Conservation (phyloP, 768 basidiomycete species). For the Omphalotus guepiniiformis region DNA sequence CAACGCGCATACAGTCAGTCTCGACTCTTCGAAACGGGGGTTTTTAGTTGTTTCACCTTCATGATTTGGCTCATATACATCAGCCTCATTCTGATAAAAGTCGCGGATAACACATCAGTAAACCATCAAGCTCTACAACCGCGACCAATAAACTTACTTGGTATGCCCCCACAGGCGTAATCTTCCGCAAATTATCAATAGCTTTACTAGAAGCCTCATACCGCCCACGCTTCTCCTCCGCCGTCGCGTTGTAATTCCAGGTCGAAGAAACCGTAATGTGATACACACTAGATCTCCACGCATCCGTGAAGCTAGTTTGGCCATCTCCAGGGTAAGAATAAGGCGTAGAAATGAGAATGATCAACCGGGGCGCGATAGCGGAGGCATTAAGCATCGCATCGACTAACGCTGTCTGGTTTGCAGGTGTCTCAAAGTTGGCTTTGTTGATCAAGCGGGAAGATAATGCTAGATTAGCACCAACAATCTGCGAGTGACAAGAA, state of each 20-base stretch:
- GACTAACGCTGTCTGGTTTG: slow-evolving; percentile 27
- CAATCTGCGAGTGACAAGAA: slow-evolving; percentile 22
- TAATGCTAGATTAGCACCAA: slow-evolving; percentile 35
- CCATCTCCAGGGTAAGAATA: slow-evolving; percentile 28
- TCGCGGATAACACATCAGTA: too few species aligned
- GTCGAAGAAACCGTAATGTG: slow-evolving; percentile 39
- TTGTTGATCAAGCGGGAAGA: slow-evolving; percentile 42
- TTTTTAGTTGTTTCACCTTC: slow-evolving; percentile 11
- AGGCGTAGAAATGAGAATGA: slow-evolving; percentile 39
- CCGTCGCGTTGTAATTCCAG: slow-evolving; percentile 46
- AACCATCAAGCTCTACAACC: not conserved
- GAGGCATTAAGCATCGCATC: slow-evolving; percentile 32
- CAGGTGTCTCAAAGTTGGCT: slow-evolving; percentile 31
- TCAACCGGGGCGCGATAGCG: slow-evolving; percentile 32
- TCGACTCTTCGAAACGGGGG: not conserved
- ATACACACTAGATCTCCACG: slow-evolving; percentile 35
- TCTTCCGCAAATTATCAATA: slow-evolving; percentile 35
- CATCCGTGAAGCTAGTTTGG: slow-evolving; percentile 31
- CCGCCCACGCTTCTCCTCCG: slow-evolving; percentile 26
- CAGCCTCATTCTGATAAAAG: slow-evolving; percentile 23
- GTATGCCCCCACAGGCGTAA: slow-evolving; percentile 44
- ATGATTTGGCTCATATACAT: slow-evolving; percentile 25
- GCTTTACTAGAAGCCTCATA: slow-evolving; percentile 32
- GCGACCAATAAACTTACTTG: slow-evolving; percentile 25
- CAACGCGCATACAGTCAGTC: not conserved